A percentile compares a stretch with the other conserved stretches of the same genome.
phyloP scores from a whole-genome alignment of 768 basidiomycete genomes.

The Pholiota microspora region DNA sequence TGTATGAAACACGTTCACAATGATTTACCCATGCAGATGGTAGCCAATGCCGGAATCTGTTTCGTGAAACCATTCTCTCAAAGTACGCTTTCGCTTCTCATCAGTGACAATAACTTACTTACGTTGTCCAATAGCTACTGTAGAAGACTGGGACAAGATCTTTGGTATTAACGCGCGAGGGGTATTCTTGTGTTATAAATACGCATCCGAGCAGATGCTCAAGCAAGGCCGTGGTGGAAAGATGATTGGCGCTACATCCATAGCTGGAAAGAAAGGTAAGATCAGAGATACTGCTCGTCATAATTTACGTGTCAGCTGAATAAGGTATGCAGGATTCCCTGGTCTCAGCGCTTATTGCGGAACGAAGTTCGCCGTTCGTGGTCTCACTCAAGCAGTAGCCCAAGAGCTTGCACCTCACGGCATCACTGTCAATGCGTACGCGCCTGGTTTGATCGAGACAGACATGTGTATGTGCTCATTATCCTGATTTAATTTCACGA shows the following conservation, averaged over 20 bases:
- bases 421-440: conserved; percentile 30
- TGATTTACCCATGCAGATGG: conserved; percentile 22
- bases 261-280: conserved; percentile 27
- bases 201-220: conserved; percentile 60
- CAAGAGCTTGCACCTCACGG: conserved; percentile 20
- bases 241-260: conserved; percentile 46
- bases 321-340: neutral
- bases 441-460: conserved; percentile 25
- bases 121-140: too few relatives aligned
- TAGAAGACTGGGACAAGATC: conserved; percentile 38
- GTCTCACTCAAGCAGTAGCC: conserved; percentile 32
- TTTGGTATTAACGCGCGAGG: conserved; percentile 56
- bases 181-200: conserved; percentile 59
- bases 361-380: conserved; percentile 35
- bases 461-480: conserved; percentile 15
- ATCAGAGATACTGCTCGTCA: neutral
- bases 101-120: too few relatives aligned
- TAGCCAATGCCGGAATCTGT: conserved; percentile 30
- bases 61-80: conserved; percentile 17
- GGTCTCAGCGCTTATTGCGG: conserved; percentile 23
- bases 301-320: neutral
- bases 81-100: conserved; percentile 9
- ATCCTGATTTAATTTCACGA: neutral
- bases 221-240: conserved; percentile 52
- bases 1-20: neutral